Evolutionary conservation across 306 rosid species (phyloP).

Genomic region (Dryas drummondii): DNA sequence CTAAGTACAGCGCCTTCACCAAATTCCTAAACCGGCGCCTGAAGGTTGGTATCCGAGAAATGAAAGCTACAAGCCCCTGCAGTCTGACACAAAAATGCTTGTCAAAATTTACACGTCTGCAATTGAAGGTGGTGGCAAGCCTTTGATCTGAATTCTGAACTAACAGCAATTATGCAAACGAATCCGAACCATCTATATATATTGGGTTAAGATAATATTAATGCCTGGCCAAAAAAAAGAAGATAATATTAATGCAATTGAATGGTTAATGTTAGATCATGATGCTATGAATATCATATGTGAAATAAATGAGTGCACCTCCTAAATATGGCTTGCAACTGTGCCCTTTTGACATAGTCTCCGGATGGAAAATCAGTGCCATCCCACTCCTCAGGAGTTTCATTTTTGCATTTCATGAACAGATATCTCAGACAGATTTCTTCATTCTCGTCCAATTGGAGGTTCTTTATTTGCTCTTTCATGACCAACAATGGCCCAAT

Average conservation of each 20-base stretch:
- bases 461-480: slow-evolving; percentile 69
- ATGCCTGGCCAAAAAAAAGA: no score
- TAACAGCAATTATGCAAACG: no score
- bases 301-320: slow-evolving; percentile 39
- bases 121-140: neutral
- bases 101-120: neutral
- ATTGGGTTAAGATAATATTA: neutral
- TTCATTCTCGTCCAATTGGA: slow-evolving; percentile 49
- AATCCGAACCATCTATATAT: no score
- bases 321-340: slow-evolving; percentile 72
- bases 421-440: slow-evolving; percentile 58
- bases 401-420: slow-evolving; percentile 58
- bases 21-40: slow-evolving; percentile 58
- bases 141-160: neutral
- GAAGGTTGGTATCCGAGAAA: slow-evolving; percentile 73
- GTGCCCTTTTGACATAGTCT: slow-evolving; percentile 66
- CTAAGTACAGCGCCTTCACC: slow-evolving; percentile 60
- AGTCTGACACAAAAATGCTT: slow-evolving; percentile 38
- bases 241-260: neutral
- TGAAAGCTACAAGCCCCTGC: slow-evolving; percentile 66
- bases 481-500: slow-evolving; percentile 69
- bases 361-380: slow-evolving; percentile 48
- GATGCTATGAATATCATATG: neutral
- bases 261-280: neutral
- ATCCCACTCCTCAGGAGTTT: slow-evolving; percentile 74